phyloP scores from a whole-genome alignment of 1,284 basidiomycete species.

The Ceratorhiza oryzae-sativae region DNA sequence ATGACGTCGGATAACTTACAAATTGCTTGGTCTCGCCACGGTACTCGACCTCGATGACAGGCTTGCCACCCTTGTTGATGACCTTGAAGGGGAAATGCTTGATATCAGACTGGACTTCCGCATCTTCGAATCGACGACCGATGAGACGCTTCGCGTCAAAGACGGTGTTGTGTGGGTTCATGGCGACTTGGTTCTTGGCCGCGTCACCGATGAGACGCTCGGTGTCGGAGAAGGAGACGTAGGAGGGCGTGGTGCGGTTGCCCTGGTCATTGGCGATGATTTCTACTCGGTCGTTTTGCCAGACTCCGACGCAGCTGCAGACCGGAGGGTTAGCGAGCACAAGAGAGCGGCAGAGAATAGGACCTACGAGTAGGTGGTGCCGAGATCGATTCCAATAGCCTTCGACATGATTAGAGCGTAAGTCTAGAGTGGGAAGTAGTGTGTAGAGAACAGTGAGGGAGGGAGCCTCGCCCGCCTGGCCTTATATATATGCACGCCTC shows the following conservation, averaged over 20 bases:
- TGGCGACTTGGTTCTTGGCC: slow-evolving; percentile 57
- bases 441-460: slow-evolving; percentile 9
- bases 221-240: slow-evolving; percentile 55
- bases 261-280: slow-evolving; percentile 54
- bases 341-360: slow-evolving; percentile 44
- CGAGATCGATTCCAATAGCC: slow-evolving; percentile 45
- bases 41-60: slow-evolving; percentile 57
- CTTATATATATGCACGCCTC: slow-evolving; percentile 34
- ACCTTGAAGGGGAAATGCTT: slow-evolving; percentile 51
- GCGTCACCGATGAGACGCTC: slow-evolving; percentile 61
- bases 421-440: slow-evolving; percentile 2
- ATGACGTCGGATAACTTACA: slow-evolving; percentile 39
- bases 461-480: not conserved
- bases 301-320: slow-evolving; percentile 53
- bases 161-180: slow-evolving; percentile 52
- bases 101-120: slow-evolving; percentile 59
- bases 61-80: slow-evolving; percentile 54
- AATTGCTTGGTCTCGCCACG: slow-evolving; percentile 58
- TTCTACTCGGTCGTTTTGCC: slow-evolving; percentile 59
- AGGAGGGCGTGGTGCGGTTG: slow-evolving; percentile 60
- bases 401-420: slow-evolving; percentile 40
- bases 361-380: slow-evolving; percentile 41
- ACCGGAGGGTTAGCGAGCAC: not conserved
- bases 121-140: slow-evolving; percentile 57
- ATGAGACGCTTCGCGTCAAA: slow-evolving; percentile 62